These are phyloP conservation scores for Persicaria tinctoria DNA, from an alignment of 148 eudicot species.

Conservation along the genomic window DNA sequence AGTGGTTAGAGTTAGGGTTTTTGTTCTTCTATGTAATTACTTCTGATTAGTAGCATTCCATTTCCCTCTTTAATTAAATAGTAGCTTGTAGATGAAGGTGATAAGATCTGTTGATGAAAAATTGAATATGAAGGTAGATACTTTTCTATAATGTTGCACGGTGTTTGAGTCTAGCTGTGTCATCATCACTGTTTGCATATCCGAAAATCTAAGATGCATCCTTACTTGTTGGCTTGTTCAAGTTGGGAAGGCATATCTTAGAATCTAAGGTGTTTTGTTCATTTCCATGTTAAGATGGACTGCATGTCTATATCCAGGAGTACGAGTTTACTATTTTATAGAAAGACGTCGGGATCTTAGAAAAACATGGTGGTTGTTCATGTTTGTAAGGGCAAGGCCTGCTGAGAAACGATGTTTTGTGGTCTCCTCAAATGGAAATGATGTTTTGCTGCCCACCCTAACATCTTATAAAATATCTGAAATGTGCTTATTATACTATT, in stretches of 20 bases:
- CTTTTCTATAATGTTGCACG: not conserved
- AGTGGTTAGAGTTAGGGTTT: no score
- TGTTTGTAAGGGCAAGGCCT: conserved; percentile 93
- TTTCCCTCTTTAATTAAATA: not conserved
- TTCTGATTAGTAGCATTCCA: not conserved
- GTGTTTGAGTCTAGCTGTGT: not conserved
- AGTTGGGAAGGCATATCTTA: not conserved
- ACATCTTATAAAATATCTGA: not conserved
- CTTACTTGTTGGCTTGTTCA: not conserved
- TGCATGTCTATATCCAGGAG: not conserved
- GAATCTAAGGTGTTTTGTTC: not conserved
- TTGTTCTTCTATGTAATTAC: no score
- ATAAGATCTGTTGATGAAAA: not conserved
- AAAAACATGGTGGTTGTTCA: conserved; percentile 19
- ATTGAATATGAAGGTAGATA: not conserved
- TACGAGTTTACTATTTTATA: not conserved
- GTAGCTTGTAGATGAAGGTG: not conserved
- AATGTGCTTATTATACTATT: not conserved
- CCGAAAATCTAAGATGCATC: not conserved
- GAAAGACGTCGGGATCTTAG: not conserved
- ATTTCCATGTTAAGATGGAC: not conserved
- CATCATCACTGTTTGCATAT: not conserved
- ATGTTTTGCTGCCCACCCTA: not conserved
- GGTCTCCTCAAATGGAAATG: conserved; percentile 71
- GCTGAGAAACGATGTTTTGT: conserved; percentile 97